Percentiles rank a stretch among this genome's conserved stretches.
Evolutionary conservation across 2,329 filamentous ascomycete species (phyloP).

Genomic region (Fusarium fujikuroi): DNA sequence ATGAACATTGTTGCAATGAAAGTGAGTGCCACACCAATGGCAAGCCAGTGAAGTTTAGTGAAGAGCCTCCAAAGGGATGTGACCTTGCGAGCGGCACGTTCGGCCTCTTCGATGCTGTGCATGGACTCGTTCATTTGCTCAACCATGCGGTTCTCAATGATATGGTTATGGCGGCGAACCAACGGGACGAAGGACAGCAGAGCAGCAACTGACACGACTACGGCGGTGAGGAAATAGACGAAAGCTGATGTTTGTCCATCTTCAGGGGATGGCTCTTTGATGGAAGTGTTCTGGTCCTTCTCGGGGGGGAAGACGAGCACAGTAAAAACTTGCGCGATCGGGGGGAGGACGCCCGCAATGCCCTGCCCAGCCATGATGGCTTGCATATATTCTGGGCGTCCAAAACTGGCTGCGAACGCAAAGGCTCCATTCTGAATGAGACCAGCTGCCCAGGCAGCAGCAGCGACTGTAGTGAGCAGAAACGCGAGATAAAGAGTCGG

Average conservation of each 20-base stretch:
- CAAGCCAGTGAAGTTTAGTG: constrained; percentile 80
- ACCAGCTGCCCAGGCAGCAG: constrained; percentile 82
- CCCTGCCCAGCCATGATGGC: constrained; percentile 96
- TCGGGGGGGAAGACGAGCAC: constrained; percentile 69
- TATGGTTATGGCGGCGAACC: constrained; percentile 66
- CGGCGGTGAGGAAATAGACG: constrained; percentile 90
- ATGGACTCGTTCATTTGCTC: constrained; percentile 62
- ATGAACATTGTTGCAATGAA: constrained; percentile 93
- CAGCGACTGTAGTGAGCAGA: constrained; percentile 82
- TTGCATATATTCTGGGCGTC: constrained; percentile 88
- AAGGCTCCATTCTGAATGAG: constrained; percentile 95
- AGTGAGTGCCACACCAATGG: constrained; percentile 80
- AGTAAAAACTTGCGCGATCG: constrained; percentile 85
- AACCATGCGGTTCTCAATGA: constrained; percentile 61
- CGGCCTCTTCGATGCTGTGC: constrained; percentile 62
- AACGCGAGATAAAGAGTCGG: constrained; percentile 80
- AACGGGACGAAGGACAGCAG: constrained; percentile 81
- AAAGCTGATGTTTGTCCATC: constrained; percentile 73
- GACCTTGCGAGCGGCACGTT: constrained; percentile 62
- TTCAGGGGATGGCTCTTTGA: constrained; percentile 35
- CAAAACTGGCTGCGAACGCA: constrained; percentile 88
- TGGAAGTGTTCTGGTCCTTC: constrained; percentile 39
- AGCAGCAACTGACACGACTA: constrained; percentile 75
- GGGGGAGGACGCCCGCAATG: constrained; percentile 89
- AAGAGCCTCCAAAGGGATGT: constrained; percentile 73